Evolutionary conservation across 2,329 filamentous ascomycete genomes (phyloP).

Genomic region (Pseudocercospora ulei): DNA sequence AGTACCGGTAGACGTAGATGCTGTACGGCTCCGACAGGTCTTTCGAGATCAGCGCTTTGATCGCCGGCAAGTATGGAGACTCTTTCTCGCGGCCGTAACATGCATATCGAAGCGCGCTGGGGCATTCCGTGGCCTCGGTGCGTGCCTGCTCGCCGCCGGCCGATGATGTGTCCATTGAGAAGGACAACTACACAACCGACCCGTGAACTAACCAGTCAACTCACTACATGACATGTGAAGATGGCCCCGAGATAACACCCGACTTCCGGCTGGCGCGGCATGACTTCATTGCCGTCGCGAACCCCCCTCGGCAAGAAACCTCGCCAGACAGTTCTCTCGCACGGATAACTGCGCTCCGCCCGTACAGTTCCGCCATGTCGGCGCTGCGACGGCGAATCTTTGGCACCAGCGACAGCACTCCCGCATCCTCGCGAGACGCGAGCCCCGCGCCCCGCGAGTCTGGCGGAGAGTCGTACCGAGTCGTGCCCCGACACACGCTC

Average conservation of each 20-base stretch:
- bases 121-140: slow-evolving; percentile 4
- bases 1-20: slow-evolving; percentile 98
- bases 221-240: background rate
- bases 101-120: slow-evolving; percentile 40
- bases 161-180: slow-evolving; percentile 11
- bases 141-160: slow-evolving; percentile 9
- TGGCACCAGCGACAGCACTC: slow-evolving; percentile 27
- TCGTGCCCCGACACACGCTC: slow-evolving; percentile 46
- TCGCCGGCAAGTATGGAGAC: slow-evolving; percentile 64
- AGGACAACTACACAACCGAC: too few relatives aligned
- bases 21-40: slow-evolving; percentile 97
- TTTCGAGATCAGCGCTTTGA: slow-evolving; percentile 85
- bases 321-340: too few relatives aligned
- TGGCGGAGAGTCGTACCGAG: slow-evolving; percentile 37
- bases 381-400: slow-evolving; percentile 33
- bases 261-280: slow-evolving; percentile 1
- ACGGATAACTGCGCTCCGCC: background rate
- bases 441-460: slow-evolving; percentile 33
- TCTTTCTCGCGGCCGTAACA: slow-evolving; percentile 53
- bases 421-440: slow-evolving; percentile 36
- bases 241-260: too few relatives aligned
- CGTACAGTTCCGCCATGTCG: slow-evolving; percentile 24
- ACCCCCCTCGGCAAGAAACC: too few relatives aligned
- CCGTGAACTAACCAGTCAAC: too few relatives aligned
- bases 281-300: background rate